These are phyloP conservation scores for Populus tremula DNA, from an alignment of 345 rosid genomes.

Conservation along the genomic window DNA sequence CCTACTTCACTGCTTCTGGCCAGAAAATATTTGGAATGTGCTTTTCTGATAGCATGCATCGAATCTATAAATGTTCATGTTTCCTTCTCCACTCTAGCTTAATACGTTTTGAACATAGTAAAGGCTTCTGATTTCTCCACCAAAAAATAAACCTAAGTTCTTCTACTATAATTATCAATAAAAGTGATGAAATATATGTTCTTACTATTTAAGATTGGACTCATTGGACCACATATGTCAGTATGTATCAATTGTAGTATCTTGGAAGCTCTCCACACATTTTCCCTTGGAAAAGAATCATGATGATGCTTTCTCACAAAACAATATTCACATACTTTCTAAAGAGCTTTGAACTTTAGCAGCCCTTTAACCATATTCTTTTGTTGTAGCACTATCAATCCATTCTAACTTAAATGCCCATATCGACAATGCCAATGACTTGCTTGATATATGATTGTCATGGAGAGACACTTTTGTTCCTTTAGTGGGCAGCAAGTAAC, in stretches of 20 bases:
- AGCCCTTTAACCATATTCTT: neutral
- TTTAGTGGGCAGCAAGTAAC: neutral
- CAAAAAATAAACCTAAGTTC: neutral
- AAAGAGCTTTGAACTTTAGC: neutral
- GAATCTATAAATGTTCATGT: neutral
- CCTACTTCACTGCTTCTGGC: neutral
- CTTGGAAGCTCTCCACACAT: neutral
- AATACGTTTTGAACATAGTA: neutral
- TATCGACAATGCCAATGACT: neutral
- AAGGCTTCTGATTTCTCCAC: neutral
- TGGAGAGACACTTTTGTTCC: accelerated
- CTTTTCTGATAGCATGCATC: neutral
- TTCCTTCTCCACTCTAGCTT: neutral
- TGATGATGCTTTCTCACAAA: neutral
- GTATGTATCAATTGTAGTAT: neutral
- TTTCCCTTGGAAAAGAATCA: neutral
- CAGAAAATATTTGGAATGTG: neutral
- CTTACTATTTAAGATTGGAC: neutral
- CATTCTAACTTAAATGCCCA: neutral
- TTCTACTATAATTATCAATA: neutral
- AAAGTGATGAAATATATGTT: neutral
- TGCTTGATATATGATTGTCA: neutral
- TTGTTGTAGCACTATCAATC: neutral
- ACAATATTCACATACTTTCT: neutral
- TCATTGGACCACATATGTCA: neutral